Conservation (phyloP, 2,329 filamentous ascomycete genomes). For the Chaetomium olivaceum region DNA sequence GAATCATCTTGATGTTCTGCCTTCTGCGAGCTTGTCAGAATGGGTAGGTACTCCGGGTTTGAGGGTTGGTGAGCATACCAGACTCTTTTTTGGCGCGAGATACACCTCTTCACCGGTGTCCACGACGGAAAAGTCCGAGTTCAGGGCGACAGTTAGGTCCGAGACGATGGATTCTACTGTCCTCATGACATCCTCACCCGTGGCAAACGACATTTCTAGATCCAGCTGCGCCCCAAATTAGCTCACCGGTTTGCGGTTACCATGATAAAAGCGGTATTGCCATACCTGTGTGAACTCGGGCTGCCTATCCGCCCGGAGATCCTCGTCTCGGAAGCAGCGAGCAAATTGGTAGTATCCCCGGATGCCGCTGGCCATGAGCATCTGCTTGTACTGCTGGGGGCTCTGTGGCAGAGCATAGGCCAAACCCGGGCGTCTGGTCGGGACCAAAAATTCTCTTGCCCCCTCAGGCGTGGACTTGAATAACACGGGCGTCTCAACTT, state of each 20-base stretch:
- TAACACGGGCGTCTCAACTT: slow-evolving; percentile 88
- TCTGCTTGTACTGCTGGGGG: slow-evolving; percentile 97
- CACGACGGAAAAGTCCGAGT: slow-evolving; percentile 43
- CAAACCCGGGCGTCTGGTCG: slow-evolving; percentile 71
- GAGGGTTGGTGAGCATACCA: slow-evolving; percentile 16
- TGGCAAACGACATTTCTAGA: slow-evolving; percentile 88
- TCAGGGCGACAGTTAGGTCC: slow-evolving; percentile 54
- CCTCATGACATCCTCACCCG: slow-evolving; percentile 67
- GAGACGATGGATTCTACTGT: slow-evolving; percentile 54
- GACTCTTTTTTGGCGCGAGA: slow-evolving; percentile 29
- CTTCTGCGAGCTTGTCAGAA: slow-evolving; percentile 12
- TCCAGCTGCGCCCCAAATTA: slow-evolving; percentile 66
- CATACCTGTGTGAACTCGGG: slow-evolving; percentile 90
- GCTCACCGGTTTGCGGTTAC: not conserved
- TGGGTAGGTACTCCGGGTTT: too few relatives aligned
- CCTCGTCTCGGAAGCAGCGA: slow-evolving; percentile 92
- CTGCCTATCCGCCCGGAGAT: slow-evolving; percentile 86
- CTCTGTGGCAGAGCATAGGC: slow-evolving; percentile 95
- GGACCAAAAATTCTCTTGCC: slow-evolving; percentile 90
- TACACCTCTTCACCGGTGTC: slow-evolving; percentile 36
- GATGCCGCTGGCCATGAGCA: slow-evolving; percentile 89
- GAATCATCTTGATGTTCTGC: not conserved
- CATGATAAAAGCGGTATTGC: not conserved
- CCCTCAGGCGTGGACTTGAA: slow-evolving; percentile 99
- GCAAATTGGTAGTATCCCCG: slow-evolving; percentile 88